Evolutionary conservation across 2,329 filamentous ascomycete species (phyloP).

Genomic region (Ophiostoma sp.): DNA sequence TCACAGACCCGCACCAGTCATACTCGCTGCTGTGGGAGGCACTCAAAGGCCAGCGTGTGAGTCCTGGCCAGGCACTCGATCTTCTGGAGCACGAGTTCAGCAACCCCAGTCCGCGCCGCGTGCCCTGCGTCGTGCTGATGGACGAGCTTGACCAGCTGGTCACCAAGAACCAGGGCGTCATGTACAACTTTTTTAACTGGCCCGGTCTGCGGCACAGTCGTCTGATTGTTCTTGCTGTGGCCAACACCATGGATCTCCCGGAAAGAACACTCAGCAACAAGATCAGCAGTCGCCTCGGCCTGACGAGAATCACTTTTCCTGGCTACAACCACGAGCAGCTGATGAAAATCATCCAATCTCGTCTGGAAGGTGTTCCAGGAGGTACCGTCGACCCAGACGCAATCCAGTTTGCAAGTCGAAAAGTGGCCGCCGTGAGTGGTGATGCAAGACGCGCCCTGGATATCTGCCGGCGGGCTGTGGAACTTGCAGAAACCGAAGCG

Average conservation of each 20-base stretch:
- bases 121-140: slow-evolving; percentile 96
- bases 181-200: slow-evolving; percentile 99
- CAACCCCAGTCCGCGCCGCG: slow-evolving; percentile 80
- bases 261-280: slow-evolving; percentile 97
- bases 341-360: slow-evolving; percentile 95
- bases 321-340: slow-evolving; percentile 96
- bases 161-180: slow-evolving; percentile 97
- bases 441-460: slow-evolving; percentile 89
- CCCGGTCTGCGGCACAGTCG: slow-evolving; percentile 84
- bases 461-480: slow-evolving; percentile 90
- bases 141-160: slow-evolving; percentile 97
- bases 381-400: slow-evolving; percentile 90
- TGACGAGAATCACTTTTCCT: slow-evolving; percentile 93
- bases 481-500: slow-evolving; percentile 76
- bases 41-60: slow-evolving; percentile 85
- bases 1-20: slow-evolving; percentile 94
- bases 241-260: slow-evolving; percentile 97
- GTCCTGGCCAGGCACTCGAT: slow-evolving; percentile 83
- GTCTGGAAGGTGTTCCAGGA: slow-evolving; percentile 79
- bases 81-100: slow-evolving; percentile 89
- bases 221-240: slow-evolving; percentile 92
- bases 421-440: slow-evolving; percentile 92
- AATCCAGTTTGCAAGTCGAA: slow-evolving; percentile 90
- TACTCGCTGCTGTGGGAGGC: slow-evolving; percentile 96
- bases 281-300: slow-evolving; percentile 80